phyloP scores from a whole-genome alignment of 2,329 filamentous ascomycete genomes.

The Fusarium mexicanum region DNA sequence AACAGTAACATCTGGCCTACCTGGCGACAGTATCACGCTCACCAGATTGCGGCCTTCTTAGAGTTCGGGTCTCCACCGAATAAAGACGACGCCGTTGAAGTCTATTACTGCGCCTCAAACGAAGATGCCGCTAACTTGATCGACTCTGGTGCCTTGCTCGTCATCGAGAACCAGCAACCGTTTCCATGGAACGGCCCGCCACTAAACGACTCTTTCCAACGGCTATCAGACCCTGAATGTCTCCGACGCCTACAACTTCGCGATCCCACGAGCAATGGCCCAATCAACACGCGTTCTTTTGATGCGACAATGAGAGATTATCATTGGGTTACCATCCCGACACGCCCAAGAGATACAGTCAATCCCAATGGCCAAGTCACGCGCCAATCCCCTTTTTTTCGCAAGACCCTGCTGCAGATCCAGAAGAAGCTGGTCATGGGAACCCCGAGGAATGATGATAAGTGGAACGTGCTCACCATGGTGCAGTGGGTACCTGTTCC shows the following conservation, averaged over 20 bases:
- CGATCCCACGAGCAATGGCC: rapidly evolving
- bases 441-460: not conserved
- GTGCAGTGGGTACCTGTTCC: not conserved
- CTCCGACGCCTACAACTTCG: not conserved
- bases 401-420: not conserved
- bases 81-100: not conserved
- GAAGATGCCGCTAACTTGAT: not conserved
- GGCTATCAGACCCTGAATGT: not conserved
- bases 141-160: not conserved
- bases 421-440: not conserved
- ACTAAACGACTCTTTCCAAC: not conserved
- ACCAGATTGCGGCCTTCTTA: not conserved
- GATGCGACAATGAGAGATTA: not conserved
- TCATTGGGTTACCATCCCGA: not conserved
- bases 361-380: not conserved
- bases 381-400: not conserved
- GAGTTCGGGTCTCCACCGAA: not conserved
- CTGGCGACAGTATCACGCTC: not conserved
- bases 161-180: not conserved
- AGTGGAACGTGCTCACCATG: not conserved
- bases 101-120: not conserved
- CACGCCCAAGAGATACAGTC: not conserved
- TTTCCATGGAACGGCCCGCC: not conserved
- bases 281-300: not conserved
- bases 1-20: not conserved